Base-by-base conservation (phyloP, 2,329 filamentous ascomycete genomes). In the Intubia oerlemansii region DNA sequence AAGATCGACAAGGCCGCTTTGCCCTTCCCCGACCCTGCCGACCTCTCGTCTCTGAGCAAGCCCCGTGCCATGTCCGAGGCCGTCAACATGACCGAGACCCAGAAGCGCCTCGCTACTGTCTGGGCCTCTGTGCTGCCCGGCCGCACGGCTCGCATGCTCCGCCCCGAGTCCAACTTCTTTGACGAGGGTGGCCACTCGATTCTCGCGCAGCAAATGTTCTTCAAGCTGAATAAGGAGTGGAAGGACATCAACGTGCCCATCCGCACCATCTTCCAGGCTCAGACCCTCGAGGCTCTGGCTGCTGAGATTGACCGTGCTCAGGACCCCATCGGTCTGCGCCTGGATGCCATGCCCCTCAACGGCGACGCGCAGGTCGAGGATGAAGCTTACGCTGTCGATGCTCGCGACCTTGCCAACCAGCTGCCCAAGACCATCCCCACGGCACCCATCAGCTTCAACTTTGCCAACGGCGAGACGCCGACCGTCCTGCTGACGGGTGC, bases 401-500 rank as follows among this genome's bases (percentile, higher is more conserved):
- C 32, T 5, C 30, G 29, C 13, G 32, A 34, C 14, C 26, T 28
- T 5, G 20, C 32, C 4, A 22, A 10, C 14, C 36, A 9, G 33
- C 45, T 5, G 38, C 46, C 26, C 26, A 34, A 34, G 6, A 33
- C 39, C n/a, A 41, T 47, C 16, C 34, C 38, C 4, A 25, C 42
- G 10, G 38, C 46, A 10, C 40, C 48, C 1, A n/a, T n/a, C n/a
- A n/a, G n/a, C n/a, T n/a, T n/a, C n/a, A n/a, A n/a, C n/a, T n/a
- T n/a, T n/a, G 12, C 17, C 4, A n/a, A n/a, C n/a, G n/a, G 24
- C 8, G 21, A 17, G 36, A 35, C 49, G 32, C 33, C 53, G 35
- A 81, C 73, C 0, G 59, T 88, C 9, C 77, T 93, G 48, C 53
- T 93, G 5, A 93, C 84, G 3, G 82, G 85, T 24, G 81, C 79